Evolutionary conservation across 345 rosid species (phyloP).

Genomic region (Acer campestre): DNA sequence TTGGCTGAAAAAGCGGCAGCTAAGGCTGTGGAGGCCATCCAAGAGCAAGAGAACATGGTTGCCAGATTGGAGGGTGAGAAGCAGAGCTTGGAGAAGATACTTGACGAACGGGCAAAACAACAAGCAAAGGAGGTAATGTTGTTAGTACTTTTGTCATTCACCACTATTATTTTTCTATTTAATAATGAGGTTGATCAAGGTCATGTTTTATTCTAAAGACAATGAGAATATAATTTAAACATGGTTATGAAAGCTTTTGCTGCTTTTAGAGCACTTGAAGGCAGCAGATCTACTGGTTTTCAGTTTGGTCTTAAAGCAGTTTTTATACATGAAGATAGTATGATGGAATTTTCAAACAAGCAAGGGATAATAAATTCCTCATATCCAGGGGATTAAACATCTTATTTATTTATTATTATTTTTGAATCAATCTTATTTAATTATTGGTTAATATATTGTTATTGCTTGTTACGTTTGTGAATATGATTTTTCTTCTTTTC

Average conservation of each 20-base stretch:
- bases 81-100: constrained; percentile 89
- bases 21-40: constrained; percentile 71
- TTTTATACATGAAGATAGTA: neutral
- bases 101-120: constrained; percentile 90
- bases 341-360: neutral
- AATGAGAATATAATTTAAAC: neutral
- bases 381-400: neutral
- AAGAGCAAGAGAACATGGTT: constrained; percentile 80
- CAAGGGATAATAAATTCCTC: neutral
- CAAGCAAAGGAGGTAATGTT: constrained; percentile 83
- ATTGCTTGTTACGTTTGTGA: neutral
- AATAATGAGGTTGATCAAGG: constrained; percentile 4
- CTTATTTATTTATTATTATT: neutral
- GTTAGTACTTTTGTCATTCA: neutral
- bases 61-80: constrained; percentile 97
- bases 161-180: neutral
- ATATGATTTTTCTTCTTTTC: neutral
- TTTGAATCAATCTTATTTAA: neutral
- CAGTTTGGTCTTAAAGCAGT: neutral
- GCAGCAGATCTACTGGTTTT: neutral
- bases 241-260: neutral
- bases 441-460: neutral
- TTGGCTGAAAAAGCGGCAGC: constrained; percentile 81
- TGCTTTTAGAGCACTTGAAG: neutral
- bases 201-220: neutral